Conservation (phyloP, 129 eudicot genomes). For the Smallanthus sonchifolius region DNA sequence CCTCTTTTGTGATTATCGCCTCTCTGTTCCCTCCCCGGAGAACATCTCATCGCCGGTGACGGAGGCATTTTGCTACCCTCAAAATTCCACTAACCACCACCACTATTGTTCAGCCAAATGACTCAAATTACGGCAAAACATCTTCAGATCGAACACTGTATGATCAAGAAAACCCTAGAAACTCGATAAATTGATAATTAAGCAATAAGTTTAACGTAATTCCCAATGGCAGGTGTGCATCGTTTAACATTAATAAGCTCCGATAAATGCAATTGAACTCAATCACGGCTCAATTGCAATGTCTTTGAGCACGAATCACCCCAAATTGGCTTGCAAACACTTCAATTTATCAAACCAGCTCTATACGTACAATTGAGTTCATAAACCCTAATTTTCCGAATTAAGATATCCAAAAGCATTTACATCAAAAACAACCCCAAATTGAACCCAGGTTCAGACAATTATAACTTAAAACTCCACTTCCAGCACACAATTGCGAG, state of each 20-base stretch:
- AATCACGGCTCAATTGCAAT: slow-evolving; percentile 9
- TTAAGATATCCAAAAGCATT: neutral
- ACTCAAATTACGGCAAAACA: neutral
- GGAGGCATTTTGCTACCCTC: slow-evolving; percentile 60
- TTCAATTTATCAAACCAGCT: slow-evolving; percentile 1
- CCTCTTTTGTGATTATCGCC: slow-evolving; percentile 83
- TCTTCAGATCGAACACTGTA: neutral
- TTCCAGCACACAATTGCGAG: neutral
- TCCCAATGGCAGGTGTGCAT: neutral
- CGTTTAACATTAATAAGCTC: slow-evolving; percentile 9
- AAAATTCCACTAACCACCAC: neutral
- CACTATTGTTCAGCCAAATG: slow-evolving; percentile 3
- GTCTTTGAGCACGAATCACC: slow-evolving; percentile 2
- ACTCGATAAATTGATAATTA: neutral
- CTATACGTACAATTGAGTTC: neutral
- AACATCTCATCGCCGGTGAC: slow-evolving; percentile 67
- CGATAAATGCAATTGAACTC: neutral
- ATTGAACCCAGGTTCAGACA: slow-evolving; percentile 2
- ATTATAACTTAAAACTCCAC: neutral
- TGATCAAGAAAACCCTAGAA: slow-evolving; percentile 1
- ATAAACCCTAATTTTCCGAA: slow-evolving; percentile 1
- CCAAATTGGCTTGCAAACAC: slow-evolving; percentile 15
- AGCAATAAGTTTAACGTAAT: neutral
- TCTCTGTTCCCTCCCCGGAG: slow-evolving; percentile 57
- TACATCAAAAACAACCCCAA: neutral